Conservation (phyloP, 2,329 filamentous ascomycete genomes). For the Sarocladium strictum region DNA sequence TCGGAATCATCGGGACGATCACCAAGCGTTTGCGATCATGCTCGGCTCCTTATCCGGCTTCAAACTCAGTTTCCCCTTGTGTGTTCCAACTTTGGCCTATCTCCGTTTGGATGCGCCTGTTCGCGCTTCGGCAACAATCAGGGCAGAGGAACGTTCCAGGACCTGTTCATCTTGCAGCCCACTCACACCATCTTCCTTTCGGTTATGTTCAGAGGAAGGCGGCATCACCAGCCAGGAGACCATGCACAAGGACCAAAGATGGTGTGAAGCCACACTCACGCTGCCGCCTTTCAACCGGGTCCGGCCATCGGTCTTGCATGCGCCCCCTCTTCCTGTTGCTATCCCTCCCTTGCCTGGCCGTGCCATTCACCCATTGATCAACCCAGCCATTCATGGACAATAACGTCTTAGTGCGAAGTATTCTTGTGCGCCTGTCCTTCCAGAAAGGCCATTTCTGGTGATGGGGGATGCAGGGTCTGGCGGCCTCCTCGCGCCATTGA, state of each 20-base stretch:
- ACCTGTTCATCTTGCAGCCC: neutral
- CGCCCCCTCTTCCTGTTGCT: neutral
- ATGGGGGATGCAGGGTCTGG: neutral
- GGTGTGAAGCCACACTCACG: slow-evolving; percentile 1
- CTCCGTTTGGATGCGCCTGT: no score
- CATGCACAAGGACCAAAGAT: neutral
- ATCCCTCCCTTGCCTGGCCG: neutral
- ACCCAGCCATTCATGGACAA: neutral
- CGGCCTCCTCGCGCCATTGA: neutral
- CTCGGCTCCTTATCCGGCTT: no score
- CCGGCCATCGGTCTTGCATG: neutral
- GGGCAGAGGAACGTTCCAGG: neutral
- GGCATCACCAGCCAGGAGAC: neutral
- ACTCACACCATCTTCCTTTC: neutral
- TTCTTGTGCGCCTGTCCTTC: neutral
- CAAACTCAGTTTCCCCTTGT: neutral
- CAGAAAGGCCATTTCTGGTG: neutral
- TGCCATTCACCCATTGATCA: neutral
- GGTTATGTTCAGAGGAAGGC: neutral
- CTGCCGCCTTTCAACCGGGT: slow-evolving; percentile 1
- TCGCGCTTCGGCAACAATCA: no score
- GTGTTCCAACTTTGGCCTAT: no score
- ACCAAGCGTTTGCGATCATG: neutral
- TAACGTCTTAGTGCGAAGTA: neutral
- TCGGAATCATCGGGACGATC: neutral